Evolutionary conservation across 345 rosid genomes (phyloP), one percentile per base, ranked within the genome.

Genomic region (Litchi chinensis): DNA sequence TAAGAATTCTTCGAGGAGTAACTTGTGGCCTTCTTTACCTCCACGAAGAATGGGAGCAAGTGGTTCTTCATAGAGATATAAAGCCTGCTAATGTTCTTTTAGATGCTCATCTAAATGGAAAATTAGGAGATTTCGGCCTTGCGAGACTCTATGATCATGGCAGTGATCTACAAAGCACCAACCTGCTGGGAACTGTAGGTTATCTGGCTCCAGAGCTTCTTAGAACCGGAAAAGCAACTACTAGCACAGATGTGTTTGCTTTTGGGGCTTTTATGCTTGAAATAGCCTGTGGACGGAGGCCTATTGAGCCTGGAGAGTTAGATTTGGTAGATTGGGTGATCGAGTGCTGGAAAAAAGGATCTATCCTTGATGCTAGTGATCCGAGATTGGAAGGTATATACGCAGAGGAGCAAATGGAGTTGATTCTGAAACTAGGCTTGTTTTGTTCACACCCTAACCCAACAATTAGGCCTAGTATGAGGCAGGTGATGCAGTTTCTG

Each of bases 161-260:
- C 1, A 72, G 76, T 16, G 73, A 81, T 77, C 89, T 83, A 57
- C 63, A 0, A 8, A 40, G 56, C 54, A 4, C 91, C 10, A 76
- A 80, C 3, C 70, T 83, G 62, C 88, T 82, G 0, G 93, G 93
- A 26, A 90, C 91, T 0, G 4, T 85, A 18, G 93, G 91, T 5
- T 88, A 90, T 74, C 70, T 90, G 69, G 89, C 90, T 12, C 89
- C 87, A 0, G 91, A 90, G 80, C 74, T 84, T 32, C 46, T 81
- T 0, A 65, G 73, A 63, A 88, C 83, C 7, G 90, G 88, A 40
- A 73, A 11, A 11, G 54, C 67, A 59, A 12, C 19, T 43, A 22
- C 76, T 15, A 43, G 68, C 69, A 43, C 77, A 40, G 54, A 59
- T 21, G 76, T 40, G n/a, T 73, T 37, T 59, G 39, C 76, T 52